Evolutionary conservation across 306 rosid species (phyloP).

Genomic region (Senna tora): DNA sequence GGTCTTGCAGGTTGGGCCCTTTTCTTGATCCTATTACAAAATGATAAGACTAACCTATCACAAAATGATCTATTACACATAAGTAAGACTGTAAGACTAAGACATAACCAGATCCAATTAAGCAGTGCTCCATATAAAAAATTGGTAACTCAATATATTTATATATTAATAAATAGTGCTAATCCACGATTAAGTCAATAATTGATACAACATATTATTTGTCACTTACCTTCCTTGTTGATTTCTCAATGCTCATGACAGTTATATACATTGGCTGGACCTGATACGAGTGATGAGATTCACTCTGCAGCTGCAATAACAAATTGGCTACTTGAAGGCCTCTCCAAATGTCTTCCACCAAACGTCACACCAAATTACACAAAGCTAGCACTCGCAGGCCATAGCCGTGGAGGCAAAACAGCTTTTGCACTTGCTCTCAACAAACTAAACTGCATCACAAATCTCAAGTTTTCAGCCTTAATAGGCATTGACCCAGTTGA

Average conservation of each 20-base stretch:
- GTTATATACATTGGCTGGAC: conserved; percentile 69
- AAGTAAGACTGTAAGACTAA: too few species aligned
- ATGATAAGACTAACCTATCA: too few species aligned
- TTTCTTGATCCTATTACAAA: too few species aligned
- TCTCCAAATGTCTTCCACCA: conserved; percentile 53
- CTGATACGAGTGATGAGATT: conserved; percentile 66
- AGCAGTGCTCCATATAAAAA: too few species aligned
- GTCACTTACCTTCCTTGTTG: too few species aligned
- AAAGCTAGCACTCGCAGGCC: conserved; percentile 74
- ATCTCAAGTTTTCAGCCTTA: conserved; percentile 66
- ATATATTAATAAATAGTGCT: too few species aligned
- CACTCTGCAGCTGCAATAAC: conserved; percentile 60
- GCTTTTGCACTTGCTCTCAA: conserved; percentile 74
- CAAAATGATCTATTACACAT: too few species aligned
- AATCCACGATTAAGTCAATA: too few species aligned
- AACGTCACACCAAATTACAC: conserved; percentile 52
- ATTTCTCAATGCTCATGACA: conserved; percentile 46
- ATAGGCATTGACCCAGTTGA: conserved; percentile 93
- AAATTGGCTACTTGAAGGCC: conserved; percentile 72
- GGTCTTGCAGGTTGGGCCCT: too few species aligned
- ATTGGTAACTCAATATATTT: too few species aligned
- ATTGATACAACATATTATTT: too few species aligned
- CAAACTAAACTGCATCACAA: conserved; percentile 42
- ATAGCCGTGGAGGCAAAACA: conserved; percentile 88
- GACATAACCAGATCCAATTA: too few species aligned